Evolutionary conservation across 768 basidiomycete species (phyloP).

Genomic region (Mycena metata): DNA sequence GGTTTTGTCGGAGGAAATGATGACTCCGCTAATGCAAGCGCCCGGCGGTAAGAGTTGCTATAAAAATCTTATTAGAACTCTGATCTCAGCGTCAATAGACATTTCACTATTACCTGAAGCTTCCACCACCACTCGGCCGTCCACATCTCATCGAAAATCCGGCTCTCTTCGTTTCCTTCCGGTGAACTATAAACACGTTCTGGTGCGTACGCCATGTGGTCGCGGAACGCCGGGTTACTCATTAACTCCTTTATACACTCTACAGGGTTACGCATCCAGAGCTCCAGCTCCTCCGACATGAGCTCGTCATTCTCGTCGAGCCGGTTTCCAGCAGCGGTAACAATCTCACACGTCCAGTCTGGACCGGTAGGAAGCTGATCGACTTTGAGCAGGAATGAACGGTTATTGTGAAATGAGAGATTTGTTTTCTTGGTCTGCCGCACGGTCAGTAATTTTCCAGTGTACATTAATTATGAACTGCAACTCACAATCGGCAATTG

Average conservation of each 20-base stretch:
- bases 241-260: conserved; percentile 22
- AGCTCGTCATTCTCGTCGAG: not conserved
- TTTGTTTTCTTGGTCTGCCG: conserved; percentile 3
- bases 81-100: too few species aligned
- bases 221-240: too few species aligned
- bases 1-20: conserved; percentile 14
- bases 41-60: too few species aligned
- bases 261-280: too few species aligned
- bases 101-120: not conserved
- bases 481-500: conserved; percentile 37
- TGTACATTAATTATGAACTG: not conserved
- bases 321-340: conserved; percentile 32
- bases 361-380: conserved; percentile 35
- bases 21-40: not conserved
- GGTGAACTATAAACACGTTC: conserved; percentile 35
- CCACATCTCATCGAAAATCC: conserved; percentile 21
- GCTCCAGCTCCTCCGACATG: too few species aligned
- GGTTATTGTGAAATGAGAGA: conserved; percentile 16
- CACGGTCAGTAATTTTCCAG: not conserved
- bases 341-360: conserved; percentile 39
- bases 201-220: conserved; percentile 41
- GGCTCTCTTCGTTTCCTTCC: conserved; percentile 9
- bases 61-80: too few species aligned
- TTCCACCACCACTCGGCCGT: conserved; percentile 8
- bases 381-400: conserved; percentile 36